Base-by-base conservation (phyloP, 495 filamentous ascomycete genomes). In the Trichocladium uniseriatum region DNA sequence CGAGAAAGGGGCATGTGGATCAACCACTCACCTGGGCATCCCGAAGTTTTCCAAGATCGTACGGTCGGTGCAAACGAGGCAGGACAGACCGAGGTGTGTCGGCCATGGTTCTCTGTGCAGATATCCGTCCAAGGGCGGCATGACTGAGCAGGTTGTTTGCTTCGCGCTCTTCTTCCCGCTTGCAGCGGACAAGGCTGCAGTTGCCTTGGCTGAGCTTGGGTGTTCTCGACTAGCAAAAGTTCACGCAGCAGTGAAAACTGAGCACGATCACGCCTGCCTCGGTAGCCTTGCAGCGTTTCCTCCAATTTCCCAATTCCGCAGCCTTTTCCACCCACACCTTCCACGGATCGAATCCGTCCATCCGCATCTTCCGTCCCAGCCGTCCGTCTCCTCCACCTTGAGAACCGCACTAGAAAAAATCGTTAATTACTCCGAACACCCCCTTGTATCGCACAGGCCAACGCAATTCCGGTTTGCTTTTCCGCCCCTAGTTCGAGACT, bases 221-320 rank as follows among this genome's bases (percentile, higher is more conserved):
- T 7, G 9, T 11, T 31, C 24, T 24, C 28, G 35, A 32, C 46
- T 57, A 56, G 39, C 60, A 63, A 37, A 43, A 34, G 21, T 53
- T 43, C 48, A 50, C 40, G 15, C 6, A 6, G 15, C 6, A 29
- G 45, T 48, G 45, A 37, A 5, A 8, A 27, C 24, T 4, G 24
- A 27, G 24, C 14, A 22, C 18, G 45, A 27, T 15, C 24, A 15
- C 16, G 48, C 18, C 14, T 5, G 38, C 39, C 39, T 43, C 32
- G 59, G 56, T 49, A 59, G 56, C 59, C 56, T 61, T 58, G 59
- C 59, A 54, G 52, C 43, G 37, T 48, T 34, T n/a, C 50, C 45
- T 27, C 8, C 24, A 27, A 27, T 27, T 27, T 37, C 41, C 49
- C 53, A 27, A 27, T 27, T 27, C 32, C 41, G 45, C 53, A 49